Base-by-base conservation (phyloP, 2,329 filamentous ascomycete genomes). In the Shiraia bambusicola region DNA sequence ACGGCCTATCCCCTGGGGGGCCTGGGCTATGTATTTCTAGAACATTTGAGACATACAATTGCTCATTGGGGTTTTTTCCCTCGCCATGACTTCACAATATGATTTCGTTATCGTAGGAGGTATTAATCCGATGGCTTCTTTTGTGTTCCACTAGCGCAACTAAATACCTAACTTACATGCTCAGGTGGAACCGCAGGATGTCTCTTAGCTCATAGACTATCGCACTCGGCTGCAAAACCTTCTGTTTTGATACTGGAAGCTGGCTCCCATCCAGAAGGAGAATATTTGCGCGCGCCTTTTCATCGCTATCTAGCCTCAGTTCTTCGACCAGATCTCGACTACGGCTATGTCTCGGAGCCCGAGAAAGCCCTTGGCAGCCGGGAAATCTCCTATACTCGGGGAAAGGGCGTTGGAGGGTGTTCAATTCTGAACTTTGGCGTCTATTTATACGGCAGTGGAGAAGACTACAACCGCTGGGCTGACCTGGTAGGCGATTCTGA, bases 401-500 rank as follows among this genome's bases (percentile, higher is more conserved):
- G 74, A 25, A 74, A 74, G 36, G 72, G 76, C 0, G 64, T 80
- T 0, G 76, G 76, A 4, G 77, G 76, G 8, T 72, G 70, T 11
- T 73, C 65, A 8, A 67, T 72, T 0, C 45, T 77, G 22, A 77
- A 77, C 47, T 70, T 74, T 25, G 54, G 61, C n/a, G 63, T 65
- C 6, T 67, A 62, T 31, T 40, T 67, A 14, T 63, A 61, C 17
- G 83, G 83, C 2, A 73, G 79, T 2, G 67, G 70, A 1, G 79
- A 80, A 37, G 83, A 86, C 49, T 85, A 81, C 45, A 74, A 86
- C 19, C 72, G 79, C 38, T 84, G 82, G 80, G 80, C 80, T 1
- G 65, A 70, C 0, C 47, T 76, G 2, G 76, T 80, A 0, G 79
- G 66, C 0, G 82, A 86, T 49, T 72, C 80, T 4, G 58, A 66